Conservation (phyloP, 768 basidiomycete species). For the Calocybe gangraenosa region DNA sequence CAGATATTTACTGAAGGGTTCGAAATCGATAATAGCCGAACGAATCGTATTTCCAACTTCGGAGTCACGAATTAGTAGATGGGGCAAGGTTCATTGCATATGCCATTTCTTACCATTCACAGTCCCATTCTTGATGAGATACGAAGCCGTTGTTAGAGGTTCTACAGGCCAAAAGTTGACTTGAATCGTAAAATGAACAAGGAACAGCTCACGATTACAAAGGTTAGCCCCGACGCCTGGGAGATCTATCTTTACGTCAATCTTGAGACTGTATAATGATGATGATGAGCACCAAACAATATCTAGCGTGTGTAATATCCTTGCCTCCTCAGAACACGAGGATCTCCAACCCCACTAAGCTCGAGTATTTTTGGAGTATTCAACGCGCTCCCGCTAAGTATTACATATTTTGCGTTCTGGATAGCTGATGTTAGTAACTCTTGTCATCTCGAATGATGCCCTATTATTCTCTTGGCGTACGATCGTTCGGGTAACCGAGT, state of each 20-base stretch:
- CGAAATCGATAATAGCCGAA: slow-evolving; percentile 9
- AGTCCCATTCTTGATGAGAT: slow-evolving; percentile 9
- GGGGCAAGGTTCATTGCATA: background rate
- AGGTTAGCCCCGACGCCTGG: slow-evolving; percentile 13
- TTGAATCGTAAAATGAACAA: background rate
- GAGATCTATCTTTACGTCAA: slow-evolving; percentile 7
- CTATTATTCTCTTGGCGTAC: slow-evolving; percentile 1
- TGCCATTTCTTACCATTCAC: slow-evolving; percentile 5
- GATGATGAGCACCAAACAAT: background rate
- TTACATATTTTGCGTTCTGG: slow-evolving; percentile 10
- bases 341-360: slow-evolving; percentile 12
- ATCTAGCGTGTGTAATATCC: background rate
- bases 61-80: background rate
- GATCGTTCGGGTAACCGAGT: background rate
- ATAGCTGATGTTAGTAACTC: background rate
- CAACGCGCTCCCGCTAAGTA: slow-evolving; percentile 11
- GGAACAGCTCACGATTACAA: slow-evolving; percentile 8
- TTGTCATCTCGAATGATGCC: too few species aligned
- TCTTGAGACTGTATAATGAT: slow-evolving; percentile 1
- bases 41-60: slow-evolving; percentile 11
- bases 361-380: slow-evolving; percentile 15
- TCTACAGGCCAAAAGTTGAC: background rate
- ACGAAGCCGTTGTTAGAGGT: slow-evolving; percentile 10
- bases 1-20: slow-evolving; percentile 8
- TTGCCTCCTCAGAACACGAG: slow-evolving; percentile 5